Evolutionary conservation across 768 basidiomycete genomes (phyloP), one percentile per base, ranked within the genome.

Genomic region (Calocera cornea): DNA sequence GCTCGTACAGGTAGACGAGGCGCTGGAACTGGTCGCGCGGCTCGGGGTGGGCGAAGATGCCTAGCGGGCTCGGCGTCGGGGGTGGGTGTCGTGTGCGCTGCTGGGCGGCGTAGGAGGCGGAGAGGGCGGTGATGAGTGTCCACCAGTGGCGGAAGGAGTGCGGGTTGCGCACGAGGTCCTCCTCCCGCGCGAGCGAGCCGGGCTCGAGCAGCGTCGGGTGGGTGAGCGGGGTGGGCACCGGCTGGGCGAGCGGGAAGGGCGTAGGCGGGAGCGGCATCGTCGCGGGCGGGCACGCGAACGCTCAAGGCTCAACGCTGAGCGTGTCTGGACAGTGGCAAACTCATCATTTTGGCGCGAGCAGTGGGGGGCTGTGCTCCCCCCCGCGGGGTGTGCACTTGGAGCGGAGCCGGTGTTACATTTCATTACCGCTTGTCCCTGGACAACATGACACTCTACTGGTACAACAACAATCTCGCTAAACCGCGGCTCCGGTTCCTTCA

Each of bases 61-160:
- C 95, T 1, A 83, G 73, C 64, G 83, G 76, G 29, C 79, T 72
- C 1, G 80, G 74, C 74, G 63, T 75, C 74, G 2, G 74, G 67
- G 19, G n/a, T n/a, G 79, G 79, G 69, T 71, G 69, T 54, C 89
- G 86, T 2, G 80, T 78, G 75, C 86, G 89, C 70, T 84, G 81
- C 64, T 82, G 79, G 3, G 83, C 75, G 54, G 76, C 75, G 71
- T 85, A 84, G 17, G 83, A 80, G 70, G 95, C 92, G 73, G 84
- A 84, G 54, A 90, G 83, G 40, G 84, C 81, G 71, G 85, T 82
- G 71, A 98, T 88, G 70, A 92, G 90, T 1, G 87, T 79, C 85
- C 92, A 90, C 97, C 97, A 98, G 73, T 90, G 87, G 41, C 91
- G 84, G 76, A 95, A 93, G 36, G 93, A 95, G 38, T 84, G 83